phyloP scores from a whole-genome alignment of 352 stramenopile species.

The Phytophthora vignae region DNA sequence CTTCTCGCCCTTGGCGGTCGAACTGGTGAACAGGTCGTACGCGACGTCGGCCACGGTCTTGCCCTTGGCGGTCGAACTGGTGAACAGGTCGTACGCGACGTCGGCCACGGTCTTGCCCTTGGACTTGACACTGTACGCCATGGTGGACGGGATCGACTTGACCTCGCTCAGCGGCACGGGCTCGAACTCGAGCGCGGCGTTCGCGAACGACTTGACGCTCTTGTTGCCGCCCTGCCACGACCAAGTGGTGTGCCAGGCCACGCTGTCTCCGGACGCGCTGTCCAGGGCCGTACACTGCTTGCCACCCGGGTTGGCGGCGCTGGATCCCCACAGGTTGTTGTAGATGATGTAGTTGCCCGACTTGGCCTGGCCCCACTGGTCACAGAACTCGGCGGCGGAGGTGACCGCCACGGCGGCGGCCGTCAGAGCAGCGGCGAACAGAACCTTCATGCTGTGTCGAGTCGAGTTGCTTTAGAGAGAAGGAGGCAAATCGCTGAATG shows the following conservation, averaged over 20 bases:
- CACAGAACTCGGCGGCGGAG: constrained; percentile 37
- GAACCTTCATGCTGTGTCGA: constrained; percentile 38
- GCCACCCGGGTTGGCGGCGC: constrained; percentile 24
- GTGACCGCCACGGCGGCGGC: constrained; percentile 22
- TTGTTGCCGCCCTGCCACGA: constrained; percentile 42
- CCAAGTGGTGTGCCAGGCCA: constrained; percentile 53
- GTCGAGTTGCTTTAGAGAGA: constrained; percentile 11
- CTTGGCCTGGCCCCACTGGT: constrained; percentile 46
- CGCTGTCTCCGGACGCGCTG: constrained; percentile 37
- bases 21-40: constrained; percentile 55
- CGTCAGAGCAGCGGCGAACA: constrained; percentile 33
- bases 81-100: constrained; percentile 54
- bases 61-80: constrained; percentile 37
- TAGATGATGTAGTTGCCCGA: constrained; percentile 57
- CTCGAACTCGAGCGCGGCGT: constrained; percentile 50
- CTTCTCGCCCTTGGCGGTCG: constrained; percentile 38
- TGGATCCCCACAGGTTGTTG: constrained; percentile 55
- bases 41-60: constrained; percentile 45
- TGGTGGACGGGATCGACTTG: constrained; percentile 50
- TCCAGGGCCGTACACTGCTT: constrained; percentile 55
- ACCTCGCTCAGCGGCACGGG: constrained; percentile 41
- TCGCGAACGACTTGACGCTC: constrained; percentile 58
- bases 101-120: constrained; percentile 42
- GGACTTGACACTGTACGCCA: constrained; percentile 51
- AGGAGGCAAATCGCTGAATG: constrained; percentile 33